Percentiles rank a stretch among this genome's conserved stretches.
Evolutionary conservation across 495 filamentous ascomycete species (phyloP).

Genomic region (Cladorrhinum samala): DNA sequence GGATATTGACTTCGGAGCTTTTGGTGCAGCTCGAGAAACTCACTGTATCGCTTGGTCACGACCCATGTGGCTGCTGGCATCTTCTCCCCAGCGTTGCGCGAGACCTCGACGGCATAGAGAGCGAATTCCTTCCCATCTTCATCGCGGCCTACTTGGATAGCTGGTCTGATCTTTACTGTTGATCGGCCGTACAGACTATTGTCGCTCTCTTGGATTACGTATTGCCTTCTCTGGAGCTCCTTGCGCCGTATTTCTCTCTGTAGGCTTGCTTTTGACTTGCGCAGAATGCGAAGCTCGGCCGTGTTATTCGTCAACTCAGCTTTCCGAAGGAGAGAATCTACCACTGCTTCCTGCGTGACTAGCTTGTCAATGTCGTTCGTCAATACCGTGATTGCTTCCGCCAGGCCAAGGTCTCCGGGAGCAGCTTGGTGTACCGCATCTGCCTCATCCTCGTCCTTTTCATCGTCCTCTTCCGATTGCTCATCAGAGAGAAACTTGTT

Average conservation of each 20-base stretch:
- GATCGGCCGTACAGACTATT: slow-evolving; percentile 95
- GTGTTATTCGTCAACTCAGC: slow-evolving; percentile 96
- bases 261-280: slow-evolving; percentile 89
- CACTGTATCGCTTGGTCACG: slow-evolving; percentile 80
- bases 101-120: slow-evolving; percentile 87
- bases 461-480: slow-evolving; percentile 63
- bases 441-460: slow-evolving; percentile 54
- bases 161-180: slow-evolving; percentile 71
- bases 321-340: slow-evolving; percentile 86
- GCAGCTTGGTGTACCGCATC: slow-evolving; percentile 93
- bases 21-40: slow-evolving; percentile 94
- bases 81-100: slow-evolving; percentile 79
- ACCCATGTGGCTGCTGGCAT: slow-evolving; percentile 82
- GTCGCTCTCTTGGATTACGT: slow-evolving; percentile 94
- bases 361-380: slow-evolving; percentile 87
- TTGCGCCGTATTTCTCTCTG: slow-evolving; percentile 88
- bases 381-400: slow-evolving; percentile 82
- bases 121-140: slow-evolving; percentile 92
- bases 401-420: slow-evolving; percentile 88
- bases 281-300: slow-evolving; percentile 83
- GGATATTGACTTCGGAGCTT: slow-evolving; percentile 77
- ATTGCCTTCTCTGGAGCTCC: slow-evolving; percentile 93
- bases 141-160: slow-evolving; percentile 84
- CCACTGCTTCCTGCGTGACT: slow-evolving; percentile 77
- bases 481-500: slow-evolving; percentile 82